These are phyloP conservation scores for Cystobasidium pallidum DNA, from an alignment of 1,284 basidiomycete species.

Conservation along the genomic window DNA sequence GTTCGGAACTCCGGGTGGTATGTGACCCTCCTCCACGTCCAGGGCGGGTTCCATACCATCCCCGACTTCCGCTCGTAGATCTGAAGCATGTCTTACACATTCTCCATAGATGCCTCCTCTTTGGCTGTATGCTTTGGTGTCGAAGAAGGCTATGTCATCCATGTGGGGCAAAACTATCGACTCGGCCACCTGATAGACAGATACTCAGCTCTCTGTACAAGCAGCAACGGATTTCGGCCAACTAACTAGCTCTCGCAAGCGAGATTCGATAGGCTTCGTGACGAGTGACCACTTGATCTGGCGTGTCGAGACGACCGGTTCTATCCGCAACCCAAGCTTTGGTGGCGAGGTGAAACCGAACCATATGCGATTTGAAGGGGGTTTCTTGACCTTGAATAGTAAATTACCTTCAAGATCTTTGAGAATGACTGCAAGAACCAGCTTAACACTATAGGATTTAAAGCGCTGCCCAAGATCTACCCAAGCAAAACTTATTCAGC, in stretches of 20 bases:
- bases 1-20: slow-evolving; percentile 37
- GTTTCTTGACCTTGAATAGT: slow-evolving; percentile 86
- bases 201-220: neutral
- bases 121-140: slow-evolving; percentile 63
- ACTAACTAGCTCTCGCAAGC: slow-evolving; percentile 82
- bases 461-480: slow-evolving; percentile 61
- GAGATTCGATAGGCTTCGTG: slow-evolving; percentile 82
- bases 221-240: neutral
- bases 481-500: neutral
- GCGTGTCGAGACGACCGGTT: slow-evolving; percentile 87
- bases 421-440: slow-evolving; percentile 81
- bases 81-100: slow-evolving; percentile 57
- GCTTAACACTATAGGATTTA: slow-evolving; percentile 84
- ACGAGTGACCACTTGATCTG: slow-evolving; percentile 94
- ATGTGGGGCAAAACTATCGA: slow-evolving; percentile 94
- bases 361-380: slow-evolving; percentile 94
- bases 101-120: slow-evolving; percentile 91
- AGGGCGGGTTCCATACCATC: slow-evolving; percentile 19
- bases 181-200: slow-evolving; percentile 71
- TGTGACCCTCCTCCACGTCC: slow-evolving; percentile 10
- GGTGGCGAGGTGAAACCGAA: slow-evolving; percentile 95
- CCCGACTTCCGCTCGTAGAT: slow-evolving; percentile 34
- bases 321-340: slow-evolving; percentile 82
- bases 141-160: slow-evolving; percentile 96
- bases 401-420: slow-evolving; percentile 89